These are phyloP conservation scores for Medicago arabica DNA, from an alignment of 306 rosid species.

Conservation along the genomic window DNA sequence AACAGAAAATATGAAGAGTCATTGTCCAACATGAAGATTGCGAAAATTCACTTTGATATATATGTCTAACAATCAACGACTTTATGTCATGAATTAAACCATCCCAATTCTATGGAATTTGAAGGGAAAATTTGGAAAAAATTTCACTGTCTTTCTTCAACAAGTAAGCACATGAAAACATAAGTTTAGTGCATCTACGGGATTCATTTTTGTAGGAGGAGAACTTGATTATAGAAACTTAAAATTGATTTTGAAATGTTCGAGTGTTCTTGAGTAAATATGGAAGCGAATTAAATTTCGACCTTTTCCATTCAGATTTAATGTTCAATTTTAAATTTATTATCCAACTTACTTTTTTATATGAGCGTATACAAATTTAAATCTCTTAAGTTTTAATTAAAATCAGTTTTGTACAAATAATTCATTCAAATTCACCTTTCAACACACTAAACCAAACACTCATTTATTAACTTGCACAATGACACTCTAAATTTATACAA, in stretches of 20 bases:
- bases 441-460: too few species aligned
- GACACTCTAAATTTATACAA: too few species aligned
- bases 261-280: too few species aligned
- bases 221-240: not conserved
- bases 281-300: too few species aligned
- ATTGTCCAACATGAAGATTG: slow-evolving; percentile 7
- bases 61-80: slow-evolving; percentile 23
- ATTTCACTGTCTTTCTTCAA: slow-evolving; percentile 30
- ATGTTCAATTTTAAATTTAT: too few species aligned
- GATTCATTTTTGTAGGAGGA: not conserved
- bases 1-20: slow-evolving; percentile 8
- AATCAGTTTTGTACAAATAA: too few species aligned
- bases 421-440: too few species aligned
- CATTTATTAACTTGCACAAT: too few species aligned
- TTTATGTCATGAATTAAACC: slow-evolving; percentile 31
- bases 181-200: not conserved
- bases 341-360: too few species aligned
- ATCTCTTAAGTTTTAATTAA: not conserved
- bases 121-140: not conserved
- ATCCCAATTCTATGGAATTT: slow-evolving; percentile 38
- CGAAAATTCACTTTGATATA: slow-evolving; percentile 12
- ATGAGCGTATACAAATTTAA: not conserved
- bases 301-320: too few species aligned
- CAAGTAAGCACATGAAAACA: slow-evolving; percentile 5
- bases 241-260: not conserved